phyloP scores from a whole-genome alignment of 805 yeast species.

The Saccharomycopsis guyanensis region DNA sequence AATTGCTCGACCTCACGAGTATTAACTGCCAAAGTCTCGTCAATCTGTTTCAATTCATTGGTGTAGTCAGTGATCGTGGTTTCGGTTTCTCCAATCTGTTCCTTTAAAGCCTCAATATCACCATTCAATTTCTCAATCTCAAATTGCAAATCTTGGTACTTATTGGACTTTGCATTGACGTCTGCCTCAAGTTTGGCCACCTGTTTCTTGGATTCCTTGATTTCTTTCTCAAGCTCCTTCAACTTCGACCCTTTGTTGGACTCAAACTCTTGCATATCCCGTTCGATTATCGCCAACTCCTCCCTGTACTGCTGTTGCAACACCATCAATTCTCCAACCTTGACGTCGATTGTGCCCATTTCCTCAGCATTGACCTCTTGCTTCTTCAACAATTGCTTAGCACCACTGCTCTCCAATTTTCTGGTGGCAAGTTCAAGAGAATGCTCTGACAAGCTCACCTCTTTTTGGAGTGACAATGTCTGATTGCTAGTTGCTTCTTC shows the following conservation, averaged over 20 bases:
- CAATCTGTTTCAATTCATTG: slow-evolving; percentile 24
- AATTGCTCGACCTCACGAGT: slow-evolving; percentile 23
- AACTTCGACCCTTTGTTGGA: slow-evolving; percentile 75
- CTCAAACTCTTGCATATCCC: slow-evolving; percentile 76
- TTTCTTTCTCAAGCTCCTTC: slow-evolving; percentile 50
- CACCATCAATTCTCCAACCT: slow-evolving; percentile 32
- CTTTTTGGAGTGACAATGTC: slow-evolving; percentile 51
- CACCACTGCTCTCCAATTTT: slow-evolving; percentile 47
- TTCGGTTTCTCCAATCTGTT: slow-evolving; percentile 33
- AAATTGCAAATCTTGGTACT: slow-evolving; percentile 56
- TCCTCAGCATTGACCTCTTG: slow-evolving; percentile 40
- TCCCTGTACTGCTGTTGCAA: slow-evolving; percentile 28
- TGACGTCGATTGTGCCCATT: slow-evolving; percentile 33
- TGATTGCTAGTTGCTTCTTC: slow-evolving; percentile 38
- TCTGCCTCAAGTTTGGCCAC: slow-evolving; percentile 31
- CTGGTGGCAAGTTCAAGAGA: slow-evolving; percentile 49
- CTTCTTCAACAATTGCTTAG: slow-evolving; percentile 47
- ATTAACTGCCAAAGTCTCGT: slow-evolving; percentile 22
- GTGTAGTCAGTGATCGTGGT: slow-evolving; percentile 30
- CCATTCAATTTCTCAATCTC: slow-evolving; percentile 59
- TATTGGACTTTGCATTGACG: slow-evolving; percentile 41
- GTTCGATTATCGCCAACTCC: slow-evolving; percentile 50
- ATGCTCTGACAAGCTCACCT: slow-evolving; percentile 49
- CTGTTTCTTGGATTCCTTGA: slow-evolving; percentile 33
- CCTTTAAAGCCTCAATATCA: slow-evolving; percentile 44